Conservation (phyloP, 768 basidiomycete genomes). For the Postia placenta region DNA sequence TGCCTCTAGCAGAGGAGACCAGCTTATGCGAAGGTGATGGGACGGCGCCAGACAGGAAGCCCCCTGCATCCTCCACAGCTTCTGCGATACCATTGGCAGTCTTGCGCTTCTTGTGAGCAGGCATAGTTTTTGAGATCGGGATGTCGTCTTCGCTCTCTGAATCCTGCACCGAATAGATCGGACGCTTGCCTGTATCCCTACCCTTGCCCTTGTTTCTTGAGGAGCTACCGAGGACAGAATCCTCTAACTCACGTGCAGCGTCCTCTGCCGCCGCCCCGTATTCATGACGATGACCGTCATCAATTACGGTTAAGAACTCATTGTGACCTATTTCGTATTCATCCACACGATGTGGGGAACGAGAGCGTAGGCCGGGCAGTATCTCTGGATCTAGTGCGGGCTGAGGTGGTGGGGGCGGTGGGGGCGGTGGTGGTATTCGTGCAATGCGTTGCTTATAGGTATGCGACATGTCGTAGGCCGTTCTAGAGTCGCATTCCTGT, state of each 20-base stretch:
- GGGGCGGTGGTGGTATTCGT: conserved; percentile 38
- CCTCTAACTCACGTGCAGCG: conserved; percentile 51
- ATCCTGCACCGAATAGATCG: conserved; percentile 46
- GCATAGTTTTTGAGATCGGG: conserved; percentile 35
- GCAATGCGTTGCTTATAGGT: conserved; percentile 47
- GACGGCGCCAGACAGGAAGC: conserved; percentile 42
- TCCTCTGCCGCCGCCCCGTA: conserved; percentile 38
- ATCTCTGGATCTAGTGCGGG: conserved; percentile 28
- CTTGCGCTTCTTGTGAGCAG: conserved; percentile 56
- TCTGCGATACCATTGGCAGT: conserved; percentile 48
- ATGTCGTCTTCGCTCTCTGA: conserved; percentile 53
- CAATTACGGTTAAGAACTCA: conserved; percentile 6
- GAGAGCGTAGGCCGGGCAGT: conserved; percentile 26
- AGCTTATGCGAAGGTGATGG: conserved; percentile 24
- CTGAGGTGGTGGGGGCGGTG: conserved; percentile 26
- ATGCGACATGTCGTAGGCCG: conserved; percentile 54
- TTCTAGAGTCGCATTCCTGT: conserved; percentile 65
- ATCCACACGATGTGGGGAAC: conserved; percentile 27
- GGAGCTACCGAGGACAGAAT: conserved; percentile 39
- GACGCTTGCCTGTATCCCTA: conserved; percentile 45
- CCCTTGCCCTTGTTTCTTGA: conserved; percentile 29
- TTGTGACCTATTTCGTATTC: conserved; percentile 22
- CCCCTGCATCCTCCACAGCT: conserved; percentile 28
- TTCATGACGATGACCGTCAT: conserved; percentile 14
- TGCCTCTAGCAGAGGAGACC: conserved; percentile 39